Percentiles rank a stretch among this genome's conserved stretches.
phyloP scores from a whole-genome alignment of 2,329 filamentous ascomycete species.

The Colletotrichum cereale region DNA sequence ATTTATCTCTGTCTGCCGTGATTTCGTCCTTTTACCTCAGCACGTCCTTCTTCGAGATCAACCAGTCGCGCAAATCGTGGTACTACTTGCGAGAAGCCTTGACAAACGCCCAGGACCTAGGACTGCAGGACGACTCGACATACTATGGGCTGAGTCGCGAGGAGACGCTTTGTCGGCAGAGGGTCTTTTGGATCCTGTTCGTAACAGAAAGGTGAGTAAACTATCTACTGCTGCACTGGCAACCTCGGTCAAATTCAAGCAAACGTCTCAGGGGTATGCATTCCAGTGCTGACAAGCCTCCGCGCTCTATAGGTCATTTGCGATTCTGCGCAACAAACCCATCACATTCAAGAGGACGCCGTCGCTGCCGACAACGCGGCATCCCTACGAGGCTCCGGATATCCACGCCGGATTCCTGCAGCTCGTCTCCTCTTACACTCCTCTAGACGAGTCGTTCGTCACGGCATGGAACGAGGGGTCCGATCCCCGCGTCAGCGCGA shows the following conservation, averaged over 20 bases:
- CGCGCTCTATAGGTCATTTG: slow-evolving; percentile 65
- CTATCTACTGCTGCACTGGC: too few relatives aligned
- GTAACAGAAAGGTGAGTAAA: slow-evolving; percentile 68
- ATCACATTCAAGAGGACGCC: slow-evolving; percentile 72
- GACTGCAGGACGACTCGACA: slow-evolving; percentile 68
- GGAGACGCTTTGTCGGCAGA: slow-evolving; percentile 65
- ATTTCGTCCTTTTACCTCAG: slow-evolving; percentile 73
- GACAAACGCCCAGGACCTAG: slow-evolving; percentile 69
- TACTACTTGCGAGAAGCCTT: slow-evolving; percentile 72
- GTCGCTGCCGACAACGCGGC: slow-evolving; percentile 63
- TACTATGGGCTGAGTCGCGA: slow-evolving; percentile 63
- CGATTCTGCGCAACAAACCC: slow-evolving; percentile 72
- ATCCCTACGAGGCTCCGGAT: slow-evolving; percentile 64
- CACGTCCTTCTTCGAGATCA: slow-evolving; percentile 71
- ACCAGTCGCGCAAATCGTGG: slow-evolving; percentile 72
- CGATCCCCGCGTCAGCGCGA: slow-evolving; percentile 50
- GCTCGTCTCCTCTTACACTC: slow-evolving; percentile 71
- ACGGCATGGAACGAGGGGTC: slow-evolving; percentile 73
- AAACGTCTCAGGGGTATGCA: neutral
- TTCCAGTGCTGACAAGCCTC: slow-evolving; percentile 11
- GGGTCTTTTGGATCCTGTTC: slow-evolving; percentile 73
- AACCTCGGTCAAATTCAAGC: neutral
- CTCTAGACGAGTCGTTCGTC: slow-evolving; percentile 73
- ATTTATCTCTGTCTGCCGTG: slow-evolving; percentile 66
- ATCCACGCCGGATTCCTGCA: slow-evolving; percentile 70